Evolutionary conservation across 371 early-diverging fungal genomes (phyloP).

Genomic region (Rhizopus delemar): DNA sequence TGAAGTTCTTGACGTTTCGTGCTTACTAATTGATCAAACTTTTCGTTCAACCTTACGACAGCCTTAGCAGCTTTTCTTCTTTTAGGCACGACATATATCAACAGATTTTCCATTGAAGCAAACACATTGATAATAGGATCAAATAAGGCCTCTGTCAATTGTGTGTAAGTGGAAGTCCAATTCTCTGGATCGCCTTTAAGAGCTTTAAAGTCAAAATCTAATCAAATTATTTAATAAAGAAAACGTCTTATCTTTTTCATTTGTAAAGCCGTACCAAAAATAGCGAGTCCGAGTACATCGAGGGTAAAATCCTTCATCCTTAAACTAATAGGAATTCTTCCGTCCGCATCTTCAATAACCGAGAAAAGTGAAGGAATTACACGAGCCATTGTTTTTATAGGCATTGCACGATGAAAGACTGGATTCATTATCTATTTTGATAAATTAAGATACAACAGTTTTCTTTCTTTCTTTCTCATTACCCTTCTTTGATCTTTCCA

Average conservation of each 20-base stretch:
- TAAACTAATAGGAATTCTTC: conserved; percentile 6
- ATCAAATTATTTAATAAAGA: neutral
- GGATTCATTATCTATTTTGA: conserved; percentile 36
- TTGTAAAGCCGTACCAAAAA: conserved; percentile 31
- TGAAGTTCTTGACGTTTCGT: neutral
- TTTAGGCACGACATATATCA: neutral
- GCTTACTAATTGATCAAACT: neutral
- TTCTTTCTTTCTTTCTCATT: neutral
- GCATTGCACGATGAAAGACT: conserved; percentile 38
- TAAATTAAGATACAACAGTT: neutral
- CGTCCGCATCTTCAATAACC: conserved; percentile 23
- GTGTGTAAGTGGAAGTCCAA: conserved; percentile 33
- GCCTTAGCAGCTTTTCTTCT: neutral
- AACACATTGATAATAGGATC: conserved; percentile 16
- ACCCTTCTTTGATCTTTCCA: conserved; percentile 11
- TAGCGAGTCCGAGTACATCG: conserved; percentile 38
- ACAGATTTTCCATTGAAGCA: neutral
- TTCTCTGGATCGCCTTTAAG: conserved; percentile 28
- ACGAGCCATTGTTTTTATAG: conserved; percentile 31
- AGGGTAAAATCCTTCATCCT: conserved; percentile 32
- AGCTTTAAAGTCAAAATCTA: conserved; percentile 34
- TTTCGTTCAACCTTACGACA: neutral
- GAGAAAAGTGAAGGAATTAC: conserved; percentile 21
- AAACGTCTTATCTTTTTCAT: neutral
- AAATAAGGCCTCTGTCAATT: conserved; percentile 14